Evolutionary conservation across 1,284 basidiomycete species (phyloP), one percentile per base, ranked within the genome.

Genomic region (Puccinia polysora): DNA sequence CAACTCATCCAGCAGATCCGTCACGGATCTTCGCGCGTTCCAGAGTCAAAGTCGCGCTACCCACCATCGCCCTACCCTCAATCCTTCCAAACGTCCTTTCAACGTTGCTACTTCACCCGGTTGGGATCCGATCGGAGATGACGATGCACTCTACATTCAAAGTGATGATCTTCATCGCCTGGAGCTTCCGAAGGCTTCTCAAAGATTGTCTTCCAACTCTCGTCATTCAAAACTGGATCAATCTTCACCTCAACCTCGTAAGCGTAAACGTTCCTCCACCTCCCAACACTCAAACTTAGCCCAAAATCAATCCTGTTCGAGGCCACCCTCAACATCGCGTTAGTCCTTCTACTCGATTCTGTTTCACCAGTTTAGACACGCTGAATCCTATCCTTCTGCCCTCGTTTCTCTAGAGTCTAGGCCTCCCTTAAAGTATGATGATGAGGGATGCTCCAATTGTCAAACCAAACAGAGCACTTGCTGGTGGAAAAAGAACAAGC

Each of bases 71-170:
- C 45, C 28, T 20, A 10, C 58, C 18, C 40, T 40, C 23, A 65
- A 65, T 23, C 63, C 32, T 28, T 38, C 34, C 49, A 52, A 50
- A 20, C 14, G 34, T 15, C 7, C 30, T 32, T n/a, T 52, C 34
- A 38, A 20, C 47, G 10, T 52, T 32, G n/a, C n/a, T n/a, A 65
- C 40, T 40, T 62, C 59, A 10, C 59, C 65, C 32, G 65, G 65
- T 43, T 69, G 65, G 65, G 55, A 69, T 50, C 52, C 52, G 15
- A 32, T 69, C n/a, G 65, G 65, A 2, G 65, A 69, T 38, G 65
- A 69, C 20, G 65, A 69, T 50, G 65, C 38, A 14, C 38, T 69
- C 10, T 69, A 58, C 23, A 69, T 69, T 32, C 65, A 69, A 25
- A 69, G 55, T 52, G 55, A 69, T 18, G 65, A 69, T 34, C 30